phyloP scores from a whole-genome alignment of 2,329 filamentous ascomycete genomes.

The Penicillium sp. region DNA sequence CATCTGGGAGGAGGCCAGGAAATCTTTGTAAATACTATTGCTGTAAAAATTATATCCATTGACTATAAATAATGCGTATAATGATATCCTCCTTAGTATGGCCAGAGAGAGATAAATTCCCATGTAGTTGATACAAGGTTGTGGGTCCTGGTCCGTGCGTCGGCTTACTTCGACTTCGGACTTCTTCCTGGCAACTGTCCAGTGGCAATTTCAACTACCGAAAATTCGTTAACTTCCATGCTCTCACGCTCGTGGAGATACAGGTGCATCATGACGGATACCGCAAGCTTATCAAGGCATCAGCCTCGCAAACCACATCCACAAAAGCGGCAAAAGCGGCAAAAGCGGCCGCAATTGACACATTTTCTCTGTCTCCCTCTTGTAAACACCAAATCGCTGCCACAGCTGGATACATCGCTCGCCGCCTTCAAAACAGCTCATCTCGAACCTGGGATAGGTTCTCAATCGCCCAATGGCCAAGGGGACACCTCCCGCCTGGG shows the following conservation, averaged over 20 bases:
- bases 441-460: neutral
- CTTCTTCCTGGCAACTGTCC: neutral
- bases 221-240: neutral
- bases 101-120: neutral
- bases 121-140: conserved; percentile 1
- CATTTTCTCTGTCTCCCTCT: conserved; percentile 58
- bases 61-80: too few species aligned
- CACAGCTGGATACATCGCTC: conserved; percentile 64
- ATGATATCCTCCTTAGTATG: too few species aligned
- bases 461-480: neutral
- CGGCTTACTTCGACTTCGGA: neutral
- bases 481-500: conserved; percentile 40
- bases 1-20: too few species aligned
- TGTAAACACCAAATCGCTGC: conserved; percentile 57
- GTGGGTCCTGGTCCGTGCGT: conserved; percentile 1
- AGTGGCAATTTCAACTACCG: neutral
- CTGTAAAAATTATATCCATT: too few species aligned
- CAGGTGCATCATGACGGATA: conserved; percentile 11
- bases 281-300: conserved; percentile 4
- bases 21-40: too few species aligned
- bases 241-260: neutral
- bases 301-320: conserved; percentile 11
- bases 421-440: conserved; percentile 54
- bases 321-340: conserved; percentile 30
- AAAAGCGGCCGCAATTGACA: conserved; percentile 38